Base-by-base conservation (phyloP, 768 basidiomycete genomes). In the Dentipellis sp. region DNA sequence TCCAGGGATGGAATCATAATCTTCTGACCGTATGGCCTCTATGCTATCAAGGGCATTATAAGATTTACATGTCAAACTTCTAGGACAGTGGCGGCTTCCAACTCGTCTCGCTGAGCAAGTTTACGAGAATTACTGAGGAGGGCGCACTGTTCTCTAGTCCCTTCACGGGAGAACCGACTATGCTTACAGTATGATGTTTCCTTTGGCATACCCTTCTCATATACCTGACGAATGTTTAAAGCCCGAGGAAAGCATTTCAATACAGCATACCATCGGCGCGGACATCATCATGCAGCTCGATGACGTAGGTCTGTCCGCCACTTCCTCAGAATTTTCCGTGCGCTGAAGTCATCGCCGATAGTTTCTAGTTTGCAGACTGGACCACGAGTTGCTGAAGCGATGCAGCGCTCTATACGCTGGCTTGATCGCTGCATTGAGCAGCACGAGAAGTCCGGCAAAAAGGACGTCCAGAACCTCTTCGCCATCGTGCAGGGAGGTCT, bases 221-320 rank as follows among this genome's bases (percentile, higher is more conserved):
- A n/a, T 29, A 14, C 10, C 23, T 55, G n/a, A n/a, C 10, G 7
- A 50, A 29, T 21, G 52, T 46, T 23, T 36, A 19, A 54, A 92
- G 87, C 92, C 93, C 36, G 92, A 95, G 71, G 88, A 93, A 74
- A 91, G 88, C 63, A 93, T 94, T 42, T 82, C 83, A 14, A 88
- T 92, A 63, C 91, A 95, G 66, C 93, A 95, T 65, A 77, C 86
- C 8, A 93, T 95, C 45, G 91, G 92, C 5, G 89, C 86, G 23
- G 92, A 95, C 66, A 95, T 95, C 58, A 91, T 95, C 58, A 94
- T 95, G 93, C 92, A 91, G 67, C 77, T 93, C 16, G 91, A 94
- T 67, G 91, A 94, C 69, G 91, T 94, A 52, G 90, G 90, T 86
- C 63, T 67, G 84, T 72, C 46, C 38, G 50, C 54, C 22, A 0